Evolutionary conservation across 2,329 filamentous ascomycete species (phyloP), one percentile per base, ranked within the genome.

Genomic region (Nemania diffusa): DNA sequence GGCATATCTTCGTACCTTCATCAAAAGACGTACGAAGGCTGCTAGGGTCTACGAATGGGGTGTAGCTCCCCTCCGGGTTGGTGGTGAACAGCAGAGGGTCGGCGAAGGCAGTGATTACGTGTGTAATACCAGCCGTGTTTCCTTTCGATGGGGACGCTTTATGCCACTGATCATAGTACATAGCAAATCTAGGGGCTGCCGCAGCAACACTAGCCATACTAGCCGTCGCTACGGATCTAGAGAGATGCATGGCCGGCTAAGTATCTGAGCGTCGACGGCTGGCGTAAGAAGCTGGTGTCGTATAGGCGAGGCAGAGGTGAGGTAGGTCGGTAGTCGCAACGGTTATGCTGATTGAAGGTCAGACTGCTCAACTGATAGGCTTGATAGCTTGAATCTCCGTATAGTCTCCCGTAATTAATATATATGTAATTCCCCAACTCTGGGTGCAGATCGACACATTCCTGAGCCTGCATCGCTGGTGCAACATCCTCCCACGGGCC

Each of bases 1-100:
- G 84, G 80, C 91, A 85, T 24, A 93, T 78, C 71, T 91, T 89
- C 22, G 89, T 89, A 27, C 81, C 81, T 0, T 78, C 66, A 6
- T 78, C 78, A 67, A 90, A 88, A 61, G 82, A 79, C 20, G 74
- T 65, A 4, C 88, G 85, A 15, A 84, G 72, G 3, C 65, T 67
- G 20, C 56, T 66, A 11, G 73, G 62, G n/a, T 72, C 62, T 22
- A 71, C 69, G 62, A 76, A 77, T 6, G 75, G 75, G 11, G 70
- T 58, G 62, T 72, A 76, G 1, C 64, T 15, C 2, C 68, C 61
- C 1, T 72, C 50, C 9, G 73, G 72, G 42, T 74, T 63, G n/a
- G 68, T 72, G 0, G 67, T 75, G 65, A 78, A 77, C 8, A 75
- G 62, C 5, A 71, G 71, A 15, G 74, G 72, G 50, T 73, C 69